Percentiles rank a stretch among this genome's conserved stretches.
Evolutionary conservation across 1,139 yeast species (phyloP).

Genomic region (Nakaseomyces bracarensis): DNA sequence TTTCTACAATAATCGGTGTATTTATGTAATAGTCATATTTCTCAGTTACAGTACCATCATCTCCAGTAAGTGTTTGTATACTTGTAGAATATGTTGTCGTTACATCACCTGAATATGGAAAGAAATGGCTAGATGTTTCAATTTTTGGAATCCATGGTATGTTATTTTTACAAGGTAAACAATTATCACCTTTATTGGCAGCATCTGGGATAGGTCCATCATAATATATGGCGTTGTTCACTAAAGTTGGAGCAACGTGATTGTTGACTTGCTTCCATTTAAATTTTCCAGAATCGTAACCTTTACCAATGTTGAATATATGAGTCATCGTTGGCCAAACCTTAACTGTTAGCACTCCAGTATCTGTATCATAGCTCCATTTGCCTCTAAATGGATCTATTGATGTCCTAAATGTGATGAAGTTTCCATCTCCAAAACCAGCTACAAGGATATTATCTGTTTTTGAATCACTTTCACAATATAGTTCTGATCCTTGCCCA

Average conservation of each 20-base stretch:
- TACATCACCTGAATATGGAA: not conserved
- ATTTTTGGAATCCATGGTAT: constrained; percentile 13
- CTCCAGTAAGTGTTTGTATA: not conserved
- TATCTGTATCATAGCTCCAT: constrained; percentile 10
- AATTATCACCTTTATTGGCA: constrained; percentile 9
- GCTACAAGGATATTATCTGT: constrained; percentile 12
- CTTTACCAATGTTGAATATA: constrained; percentile 13
- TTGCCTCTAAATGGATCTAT: constrained; percentile 8
- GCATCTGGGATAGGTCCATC: constrained; percentile 11
- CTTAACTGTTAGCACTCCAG: constrained; percentile 13
- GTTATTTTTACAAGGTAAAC: constrained; percentile 11
- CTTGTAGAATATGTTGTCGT: not conserved
- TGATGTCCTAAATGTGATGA: constrained; percentile 12
- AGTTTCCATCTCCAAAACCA: constrained; percentile 15
- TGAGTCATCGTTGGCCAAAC: constrained; percentile 11
- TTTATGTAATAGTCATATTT: not conserved
- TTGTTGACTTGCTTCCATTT: constrained; percentile 9
- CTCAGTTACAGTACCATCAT: not conserved
- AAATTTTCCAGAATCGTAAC: constrained; percentile 12
- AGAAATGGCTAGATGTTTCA: not conserved
- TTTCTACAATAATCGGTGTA: not conserved
- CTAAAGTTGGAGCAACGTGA: constrained; percentile 9
- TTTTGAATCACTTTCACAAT: constrained; percentile 12
- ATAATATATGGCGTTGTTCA: constrained; percentile 13
- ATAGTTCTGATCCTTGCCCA: constrained; percentile 12